Evolutionary conservation across 768 basidiomycete species (phyloP).

Genomic region (Pholiota molesta): DNA sequence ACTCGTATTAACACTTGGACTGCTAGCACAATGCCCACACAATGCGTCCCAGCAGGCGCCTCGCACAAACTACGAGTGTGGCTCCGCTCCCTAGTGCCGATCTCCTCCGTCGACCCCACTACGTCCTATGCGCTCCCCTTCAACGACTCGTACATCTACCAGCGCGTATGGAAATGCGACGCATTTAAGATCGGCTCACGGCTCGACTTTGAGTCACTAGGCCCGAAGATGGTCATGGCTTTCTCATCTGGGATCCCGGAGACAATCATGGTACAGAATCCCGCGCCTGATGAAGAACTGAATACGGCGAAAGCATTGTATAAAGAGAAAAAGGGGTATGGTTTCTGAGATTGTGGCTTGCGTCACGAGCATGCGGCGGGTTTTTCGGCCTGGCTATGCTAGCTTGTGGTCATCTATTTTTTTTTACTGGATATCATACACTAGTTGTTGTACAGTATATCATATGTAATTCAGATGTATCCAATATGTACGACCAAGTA

Average conservation of each 20-base stretch:
- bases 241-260: constrained; percentile 41
- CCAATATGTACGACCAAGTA: neutral
- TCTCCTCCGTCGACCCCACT: constrained; percentile 30
- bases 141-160: constrained; percentile 57
- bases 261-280: constrained; percentile 32
- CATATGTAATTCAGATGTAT: neutral
- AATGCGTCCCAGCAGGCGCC: constrained; percentile 56
- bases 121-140: constrained; percentile 39
- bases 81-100: constrained; percentile 51
- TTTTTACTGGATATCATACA: neutral
- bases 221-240: constrained; percentile 54
- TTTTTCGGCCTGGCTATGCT: neutral
- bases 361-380: neutral
- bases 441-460: neutral
- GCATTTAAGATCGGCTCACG: constrained; percentile 60
- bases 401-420: neutral
- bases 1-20: neutral
- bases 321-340: constrained; percentile 24
- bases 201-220: constrained; percentile 56
- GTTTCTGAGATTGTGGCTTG: constrained; percentile 14
- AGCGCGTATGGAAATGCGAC: constrained; percentile 69
- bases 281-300: constrained; percentile 18
- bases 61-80: constrained; percentile 68
- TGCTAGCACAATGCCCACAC: constrained; percentile 54
- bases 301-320: constrained; percentile 16